A percentile compares a stretch with the other conserved stretches of the same genome.
Evolutionary conservation across 2,329 filamentous ascomycete species (phyloP).

Genomic region (Exophiala lecanii-corni): DNA sequence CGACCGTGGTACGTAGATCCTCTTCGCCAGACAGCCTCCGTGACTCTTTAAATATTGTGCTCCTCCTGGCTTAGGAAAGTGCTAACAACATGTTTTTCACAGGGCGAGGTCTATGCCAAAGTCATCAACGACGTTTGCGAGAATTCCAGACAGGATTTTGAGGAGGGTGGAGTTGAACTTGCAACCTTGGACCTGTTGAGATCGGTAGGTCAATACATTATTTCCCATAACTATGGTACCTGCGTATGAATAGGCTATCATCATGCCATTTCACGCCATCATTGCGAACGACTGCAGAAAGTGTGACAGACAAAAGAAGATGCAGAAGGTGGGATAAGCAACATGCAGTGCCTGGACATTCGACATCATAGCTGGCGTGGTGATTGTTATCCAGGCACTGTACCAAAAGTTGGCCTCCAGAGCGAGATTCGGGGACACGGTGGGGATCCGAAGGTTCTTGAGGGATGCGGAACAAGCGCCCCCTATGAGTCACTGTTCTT

Average conservation of each 20-base stretch:
- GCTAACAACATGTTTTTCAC: conserved; percentile 11
- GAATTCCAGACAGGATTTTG: conserved; percentile 88
- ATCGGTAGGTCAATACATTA: conserved; percentile 64
- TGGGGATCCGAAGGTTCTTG: conserved; percentile 26
- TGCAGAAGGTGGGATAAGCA: too few species aligned
- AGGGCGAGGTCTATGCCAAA: conserved; percentile 79
- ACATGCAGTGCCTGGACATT: too few species aligned
- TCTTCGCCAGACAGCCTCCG: neutral
- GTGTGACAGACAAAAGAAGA: too few species aligned
- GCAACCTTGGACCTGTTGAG: conserved; percentile 80
- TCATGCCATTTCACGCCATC: too few species aligned
- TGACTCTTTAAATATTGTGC: neutral
- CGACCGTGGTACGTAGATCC: conserved; percentile 21
- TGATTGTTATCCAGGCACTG: too few species aligned
- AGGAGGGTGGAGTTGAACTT: conserved; percentile 90
- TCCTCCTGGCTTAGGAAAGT: neutral
- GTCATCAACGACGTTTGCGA: conserved; percentile 92
- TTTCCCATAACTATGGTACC: neutral
- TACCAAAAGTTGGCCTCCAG: conserved; percentile 2
- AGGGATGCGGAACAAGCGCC: conserved; percentile 14
- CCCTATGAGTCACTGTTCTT: conserved; percentile 27
- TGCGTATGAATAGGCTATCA: too few species aligned
- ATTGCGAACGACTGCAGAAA: too few species aligned
- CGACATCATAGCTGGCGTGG: too few species aligned
- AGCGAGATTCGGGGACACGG: conserved; percentile 5